These are phyloP conservation scores for Pseudonectria buxi DNA, from an alignment of 2,329 filamentous ascomycete genomes.

Conservation along the genomic window DNA sequence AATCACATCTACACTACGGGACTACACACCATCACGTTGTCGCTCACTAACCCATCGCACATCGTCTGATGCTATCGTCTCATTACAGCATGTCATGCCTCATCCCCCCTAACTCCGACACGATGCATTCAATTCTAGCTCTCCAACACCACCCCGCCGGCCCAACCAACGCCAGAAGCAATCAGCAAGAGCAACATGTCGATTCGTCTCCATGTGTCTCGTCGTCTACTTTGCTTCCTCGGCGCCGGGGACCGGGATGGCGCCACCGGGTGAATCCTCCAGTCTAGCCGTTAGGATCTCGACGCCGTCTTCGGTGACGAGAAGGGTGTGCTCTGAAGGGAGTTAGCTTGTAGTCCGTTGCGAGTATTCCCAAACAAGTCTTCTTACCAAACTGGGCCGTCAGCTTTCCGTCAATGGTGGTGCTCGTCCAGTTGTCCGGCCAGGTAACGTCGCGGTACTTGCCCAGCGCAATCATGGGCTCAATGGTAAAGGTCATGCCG, in stretches of 20 bases:
- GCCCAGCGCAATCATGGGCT: constrained; percentile 94
- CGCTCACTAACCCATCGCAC: too few relatives aligned
- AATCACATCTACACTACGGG: too few relatives aligned
- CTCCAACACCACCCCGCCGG: too few relatives aligned
- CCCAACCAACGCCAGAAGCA: not conserved
- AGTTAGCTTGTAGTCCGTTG: constrained; percentile 14
- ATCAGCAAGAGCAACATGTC: constrained; percentile 1
- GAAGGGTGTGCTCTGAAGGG: constrained; percentile 64
- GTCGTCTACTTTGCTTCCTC: constrained; percentile 10
- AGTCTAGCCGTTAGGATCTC: constrained; percentile 73
- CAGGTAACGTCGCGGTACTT: constrained; percentile 90
- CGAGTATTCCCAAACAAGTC: not conserved
- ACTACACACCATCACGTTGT: too few relatives aligned
- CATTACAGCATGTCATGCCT: too few relatives aligned
- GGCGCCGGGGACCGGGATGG: constrained; percentile 49
- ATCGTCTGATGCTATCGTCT: too few relatives aligned
- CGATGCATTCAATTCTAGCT: too few relatives aligned
- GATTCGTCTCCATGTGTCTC: constrained; percentile 4
- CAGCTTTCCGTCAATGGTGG: constrained; percentile 78
- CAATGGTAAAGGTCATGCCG: constrained; percentile 98
- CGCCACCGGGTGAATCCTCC: constrained; percentile 68
- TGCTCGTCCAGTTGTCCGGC: constrained; percentile 98
- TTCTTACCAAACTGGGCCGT: constrained; percentile 85
- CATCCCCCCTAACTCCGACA: too few relatives aligned
- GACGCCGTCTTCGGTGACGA: constrained; percentile 76